Evolutionary conservation across 805 yeast species (phyloP), one percentile per base, ranked within the genome.

Genomic region (Helenozyma baotianmanensis): DNA sequence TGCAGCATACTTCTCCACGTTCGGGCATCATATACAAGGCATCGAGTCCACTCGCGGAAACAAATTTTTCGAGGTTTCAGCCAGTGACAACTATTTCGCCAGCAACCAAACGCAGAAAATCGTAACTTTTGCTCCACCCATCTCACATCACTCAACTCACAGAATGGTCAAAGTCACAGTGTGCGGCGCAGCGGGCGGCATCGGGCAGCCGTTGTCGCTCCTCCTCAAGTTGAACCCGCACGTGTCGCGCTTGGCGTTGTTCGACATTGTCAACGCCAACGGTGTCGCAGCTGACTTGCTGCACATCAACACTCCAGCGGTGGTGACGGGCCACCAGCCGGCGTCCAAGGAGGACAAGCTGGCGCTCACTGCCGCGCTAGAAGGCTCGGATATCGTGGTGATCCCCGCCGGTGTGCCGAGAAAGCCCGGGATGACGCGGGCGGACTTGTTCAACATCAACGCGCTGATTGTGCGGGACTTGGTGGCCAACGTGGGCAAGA

Each of bases 121-220:
- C n/a, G n/a, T n/a, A n/a, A n/a, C n/a, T n/a, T n/a, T n/a, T n/a
- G n/a, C n/a, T 17, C 19, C 5, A 17, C 19, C 19, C 19, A 5
- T 6, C 19, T 17, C 8, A 6, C 8, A 5, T 6, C 19, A 17
- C 19, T 17, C 19, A 25, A 17, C 19, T 23, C 6, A 6, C n/a
- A 23, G 10, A 8, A 63, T 60, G 62, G 67, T 63, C 29, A 67
- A 67, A 55, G 72, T 67, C 37, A 67, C 72, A 23, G 71, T 67
- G 32, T 66, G 70, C 43, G 72, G 72, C 26, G 72, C 72, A 27
- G 72, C 72, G 32, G 72, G 72, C 34, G 72, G 72, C 29, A 67
- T 67, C 40, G 72, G 72, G 32, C 72, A 67, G 47, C 72, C 72
- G 14, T 58, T 67, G 33, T 66, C 72, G 9, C 54, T 66, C 35